Base-by-base conservation (phyloP, 164 flowering plant genomes). In the Berberis vulgaris region DNA sequence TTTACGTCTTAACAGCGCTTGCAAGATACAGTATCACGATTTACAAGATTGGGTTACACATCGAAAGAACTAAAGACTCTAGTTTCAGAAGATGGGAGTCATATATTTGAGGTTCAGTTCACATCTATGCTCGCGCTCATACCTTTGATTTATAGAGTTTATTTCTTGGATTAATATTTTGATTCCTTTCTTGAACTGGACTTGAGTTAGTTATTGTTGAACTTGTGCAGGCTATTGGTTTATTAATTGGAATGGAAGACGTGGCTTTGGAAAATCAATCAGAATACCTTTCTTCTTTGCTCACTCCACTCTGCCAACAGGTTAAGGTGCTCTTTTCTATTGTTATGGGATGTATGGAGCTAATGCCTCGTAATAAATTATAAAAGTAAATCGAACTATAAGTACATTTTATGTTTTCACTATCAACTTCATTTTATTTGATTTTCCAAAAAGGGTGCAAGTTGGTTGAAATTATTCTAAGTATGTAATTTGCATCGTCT, bases 241-340 rank as follows among this genome's bases (percentile, higher is more conserved):
- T 95, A 70, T 76, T 95, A 70, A 86, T 91, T 74, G 99, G 99
- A 60, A 88, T 89, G 96, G 97, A 91, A 68, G 98, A 89, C 61
- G 88, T 91, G 52, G 78, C 94, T 11, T 76, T 63, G 49, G 95
- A 86, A 66, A 95, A 91, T 78, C 99, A 95, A 72, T 78, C 87
- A 2, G 88, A 84, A 44, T 95, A 91, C 76, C 89, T 95, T 4
- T 79, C 96, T 57, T 78, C 91, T 46, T 73, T 95, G 80, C 91
- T 95, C 40, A 79, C 76, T 68, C 99, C 99, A 70, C 93, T 95
- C 65, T 91, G 96, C 73, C 94, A 81, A 62, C 98, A 95, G 99
- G 99, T 95, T 61, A 61, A 7, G 26, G 44, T 73, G 44, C 4
- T 60, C 10, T 61, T 42, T 59, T 47, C 54, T 49, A 13, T 73